A percentile compares a stretch with the other conserved stretches of the same genome.
Conservation (phyloP, 2,329 filamentous ascomycete species). For the Magnaporthiopsis poae region DNA sequence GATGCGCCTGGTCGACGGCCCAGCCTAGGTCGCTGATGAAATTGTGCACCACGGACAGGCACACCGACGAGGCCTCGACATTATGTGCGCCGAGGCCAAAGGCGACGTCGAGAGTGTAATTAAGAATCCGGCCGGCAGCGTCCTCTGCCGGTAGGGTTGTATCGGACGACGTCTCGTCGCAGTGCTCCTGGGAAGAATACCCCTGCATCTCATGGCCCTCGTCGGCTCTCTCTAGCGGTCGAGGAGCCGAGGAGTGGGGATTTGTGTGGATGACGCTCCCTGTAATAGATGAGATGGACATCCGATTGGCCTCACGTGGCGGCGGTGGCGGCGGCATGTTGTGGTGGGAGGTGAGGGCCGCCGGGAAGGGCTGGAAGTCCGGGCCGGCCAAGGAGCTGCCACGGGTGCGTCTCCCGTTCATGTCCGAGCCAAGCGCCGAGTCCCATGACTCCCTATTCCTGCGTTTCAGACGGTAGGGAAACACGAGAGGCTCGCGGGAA, state of each 20-base stretch:
- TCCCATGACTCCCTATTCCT: conserved; percentile 7
- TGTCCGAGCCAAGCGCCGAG: conserved; percentile 5
- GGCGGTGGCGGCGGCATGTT: conserved; percentile 4
- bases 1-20: conserved; percentile 6
- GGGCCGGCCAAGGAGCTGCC: conserved; percentile 4
- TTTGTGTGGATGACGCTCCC: neutral
- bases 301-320: neutral
- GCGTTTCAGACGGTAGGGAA: neutral
- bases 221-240: neutral
- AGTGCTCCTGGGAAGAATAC: neutral
- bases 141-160: conserved; percentile 5
- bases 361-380: neutral
- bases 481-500: neutral
- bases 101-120: conserved; percentile 9
- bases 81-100: conserved; percentile 2
- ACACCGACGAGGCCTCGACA: neutral
- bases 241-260: neutral
- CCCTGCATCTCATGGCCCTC: neutral
- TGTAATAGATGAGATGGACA: neutral
- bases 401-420: conserved; percentile 6
- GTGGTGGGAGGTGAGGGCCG: neutral
- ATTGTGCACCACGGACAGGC: conserved; percentile 9
- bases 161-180: conserved; percentile 8
- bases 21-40: conserved; percentile 10
- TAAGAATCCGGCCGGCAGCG: conserved; percentile 9